phyloP scores from a whole-genome alignment of 2,329 filamentous ascomycete species.

The Alternaria ventricosa region DNA sequence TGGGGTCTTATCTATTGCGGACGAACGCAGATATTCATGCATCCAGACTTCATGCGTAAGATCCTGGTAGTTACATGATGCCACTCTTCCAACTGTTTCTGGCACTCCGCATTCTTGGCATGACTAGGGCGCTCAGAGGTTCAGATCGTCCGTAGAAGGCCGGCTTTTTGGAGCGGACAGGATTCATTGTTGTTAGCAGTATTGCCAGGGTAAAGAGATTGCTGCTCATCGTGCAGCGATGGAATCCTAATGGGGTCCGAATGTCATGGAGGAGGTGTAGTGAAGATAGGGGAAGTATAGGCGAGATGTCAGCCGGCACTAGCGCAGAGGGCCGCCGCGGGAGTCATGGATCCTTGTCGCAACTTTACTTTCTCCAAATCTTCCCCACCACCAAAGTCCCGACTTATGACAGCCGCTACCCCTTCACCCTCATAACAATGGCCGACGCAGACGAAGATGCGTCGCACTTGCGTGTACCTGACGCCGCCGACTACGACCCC shows the following conservation, averaged over 20 bases:
- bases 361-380: not conserved
- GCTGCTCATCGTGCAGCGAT: not conserved
- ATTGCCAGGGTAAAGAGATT: no score
- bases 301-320: not conserved
- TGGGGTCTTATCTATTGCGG: not conserved
- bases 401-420: not conserved
- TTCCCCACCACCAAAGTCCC: not conserved
- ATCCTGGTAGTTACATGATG: not conserved
- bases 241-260: not conserved
- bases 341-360: not conserved
- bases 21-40: not conserved
- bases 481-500: conserved; percentile 55
- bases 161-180: no score
- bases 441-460: conserved; percentile 47
- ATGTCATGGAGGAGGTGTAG: not conserved
- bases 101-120: no score
- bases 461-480: conserved; percentile 31
- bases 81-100: not conserved
- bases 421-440: conserved; percentile 17
- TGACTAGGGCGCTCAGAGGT: no score
- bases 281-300: not conserved
- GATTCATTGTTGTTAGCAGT: no score
- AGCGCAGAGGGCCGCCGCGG: not conserved
- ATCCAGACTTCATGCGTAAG: not conserved
- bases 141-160: no score